A percentile compares a stretch with the other conserved stretches of the same genome.
Conservation (phyloP, 2,329 filamentous ascomycete species). For the Aureobasidium sp. region DNA sequence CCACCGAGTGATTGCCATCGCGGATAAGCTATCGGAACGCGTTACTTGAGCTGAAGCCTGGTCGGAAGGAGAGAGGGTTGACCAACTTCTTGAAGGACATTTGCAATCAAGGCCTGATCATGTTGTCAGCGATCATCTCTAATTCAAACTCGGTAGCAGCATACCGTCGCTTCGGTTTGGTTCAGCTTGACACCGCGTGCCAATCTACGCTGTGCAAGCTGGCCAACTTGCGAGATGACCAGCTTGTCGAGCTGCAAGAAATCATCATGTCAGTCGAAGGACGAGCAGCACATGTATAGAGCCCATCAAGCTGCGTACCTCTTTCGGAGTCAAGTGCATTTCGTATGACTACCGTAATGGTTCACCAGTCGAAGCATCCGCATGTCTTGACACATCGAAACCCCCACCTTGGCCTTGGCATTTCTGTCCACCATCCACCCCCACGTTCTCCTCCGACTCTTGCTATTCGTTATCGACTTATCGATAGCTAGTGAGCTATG, state of each 20-base stretch:
- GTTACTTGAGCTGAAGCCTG: conserved; percentile 3
- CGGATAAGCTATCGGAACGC: conserved; percentile 62
- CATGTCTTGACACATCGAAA: conserved; percentile 11
- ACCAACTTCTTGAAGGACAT: conserved; percentile 74
- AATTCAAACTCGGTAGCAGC: conserved; percentile 19
- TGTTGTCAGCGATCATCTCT: conserved; percentile 25
- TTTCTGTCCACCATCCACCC: neutral
- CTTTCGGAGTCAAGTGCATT: conserved; percentile 33
- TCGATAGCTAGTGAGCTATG: neutral
- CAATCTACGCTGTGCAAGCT: conserved; percentile 78
- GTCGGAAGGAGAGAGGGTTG: neutral
- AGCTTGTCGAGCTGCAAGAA: conserved; percentile 80
- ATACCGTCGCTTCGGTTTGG: conserved; percentile 77
- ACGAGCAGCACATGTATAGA: neutral
- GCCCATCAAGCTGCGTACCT: conserved; percentile 21
- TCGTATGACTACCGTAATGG: neutral
- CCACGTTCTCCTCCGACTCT: neutral
- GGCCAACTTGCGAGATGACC: conserved; percentile 79
- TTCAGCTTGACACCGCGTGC: conserved; percentile 85
- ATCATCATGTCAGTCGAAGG: neutral
- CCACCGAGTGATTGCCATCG: conserved; percentile 87
- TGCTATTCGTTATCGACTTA: neutral
- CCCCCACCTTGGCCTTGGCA: conserved; percentile 3
- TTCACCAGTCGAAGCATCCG: neutral
- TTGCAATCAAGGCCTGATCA: conserved; percentile 70